A percentile compares a stretch with the other conserved stretches of the same genome.
Conservation (phyloP, 441 rosid species). For the Bocquillonia castaneifolia region DNA sequence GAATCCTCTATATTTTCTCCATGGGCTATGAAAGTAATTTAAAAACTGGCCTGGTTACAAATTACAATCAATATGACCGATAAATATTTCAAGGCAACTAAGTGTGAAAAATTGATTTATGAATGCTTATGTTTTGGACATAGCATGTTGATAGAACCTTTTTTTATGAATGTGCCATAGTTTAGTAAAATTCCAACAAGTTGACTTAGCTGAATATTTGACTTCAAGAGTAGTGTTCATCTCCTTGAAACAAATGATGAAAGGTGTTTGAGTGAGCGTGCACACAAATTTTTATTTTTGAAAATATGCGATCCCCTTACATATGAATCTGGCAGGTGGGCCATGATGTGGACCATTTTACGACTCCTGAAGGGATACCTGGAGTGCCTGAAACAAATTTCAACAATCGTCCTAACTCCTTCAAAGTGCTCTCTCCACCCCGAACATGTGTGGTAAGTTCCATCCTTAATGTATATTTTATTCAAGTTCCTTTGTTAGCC, state of each 20-base stretch:
- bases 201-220: neutral
- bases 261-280: no score
- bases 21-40: neutral
- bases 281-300: neutral
- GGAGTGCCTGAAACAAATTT: constrained; percentile 81
- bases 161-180: no score
- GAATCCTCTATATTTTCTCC: constrained; percentile 20
- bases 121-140: neutral
- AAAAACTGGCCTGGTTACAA: neutral
- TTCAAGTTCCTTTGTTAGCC: neutral
- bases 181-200: neutral
- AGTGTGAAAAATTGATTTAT: neutral
- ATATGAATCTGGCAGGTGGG: constrained; percentile 47
- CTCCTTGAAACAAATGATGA: neutral
- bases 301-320: neutral
- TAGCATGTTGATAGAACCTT: neutral
- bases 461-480: neutral
- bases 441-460: constrained; percentile 60
- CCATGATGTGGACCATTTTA: constrained; percentile 66
- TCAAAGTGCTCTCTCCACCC: constrained; percentile 64
- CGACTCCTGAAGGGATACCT: constrained; percentile 70
- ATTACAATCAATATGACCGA: neutral
- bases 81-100: neutral
- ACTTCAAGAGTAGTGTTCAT: neutral
- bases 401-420: constrained; percentile 77